These are phyloP conservation scores for Vinca major DNA, from an alignment of 305 asterid species.

Conservation along the genomic window DNA sequence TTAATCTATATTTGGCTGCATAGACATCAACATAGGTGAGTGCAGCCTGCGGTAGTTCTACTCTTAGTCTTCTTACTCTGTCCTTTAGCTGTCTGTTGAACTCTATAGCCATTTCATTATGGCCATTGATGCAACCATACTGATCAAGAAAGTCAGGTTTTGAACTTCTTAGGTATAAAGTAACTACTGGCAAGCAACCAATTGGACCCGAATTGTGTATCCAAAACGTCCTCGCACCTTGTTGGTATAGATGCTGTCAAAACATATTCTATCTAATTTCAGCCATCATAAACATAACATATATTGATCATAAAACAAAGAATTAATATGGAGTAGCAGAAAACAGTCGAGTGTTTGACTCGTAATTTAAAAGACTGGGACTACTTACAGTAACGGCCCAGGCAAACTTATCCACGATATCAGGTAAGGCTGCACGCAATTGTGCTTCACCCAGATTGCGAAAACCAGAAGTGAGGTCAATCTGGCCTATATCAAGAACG, in stretches of 20 bases:
- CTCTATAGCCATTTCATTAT: conserved; percentile 34
- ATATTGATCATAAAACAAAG: neutral
- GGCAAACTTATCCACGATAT: conserved; percentile 30
- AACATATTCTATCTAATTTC: neutral
- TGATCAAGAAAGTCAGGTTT: conserved; percentile 33
- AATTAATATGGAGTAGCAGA: too few relatives aligned
- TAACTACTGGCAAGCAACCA: conserved; percentile 36
- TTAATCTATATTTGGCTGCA: conserved; percentile 37
- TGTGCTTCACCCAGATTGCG: conserved; percentile 24
- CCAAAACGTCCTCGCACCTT: conserved; percentile 50
- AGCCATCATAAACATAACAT: neutral
- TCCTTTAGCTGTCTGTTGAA: conserved; percentile 37
- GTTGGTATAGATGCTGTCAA: conserved; percentile 30
- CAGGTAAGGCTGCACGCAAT: conserved; percentile 25
- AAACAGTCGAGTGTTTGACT: too few relatives aligned
- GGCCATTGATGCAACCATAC: conserved; percentile 38
- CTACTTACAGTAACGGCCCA: conserved; percentile 27
- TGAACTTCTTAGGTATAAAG: conserved; percentile 23
- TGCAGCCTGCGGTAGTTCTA: conserved; percentile 26
- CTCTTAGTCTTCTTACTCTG: conserved; percentile 27
- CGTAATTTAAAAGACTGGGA: neutral
- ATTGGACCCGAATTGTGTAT: conserved; percentile 62
- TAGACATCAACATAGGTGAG: conserved; percentile 46
- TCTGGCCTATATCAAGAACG: conserved; percentile 41
- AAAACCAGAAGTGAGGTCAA: conserved; percentile 31